Conservation (phyloP, 2,329 filamentous ascomycete species). For the Pseudogymnoascus sp. region DNA sequence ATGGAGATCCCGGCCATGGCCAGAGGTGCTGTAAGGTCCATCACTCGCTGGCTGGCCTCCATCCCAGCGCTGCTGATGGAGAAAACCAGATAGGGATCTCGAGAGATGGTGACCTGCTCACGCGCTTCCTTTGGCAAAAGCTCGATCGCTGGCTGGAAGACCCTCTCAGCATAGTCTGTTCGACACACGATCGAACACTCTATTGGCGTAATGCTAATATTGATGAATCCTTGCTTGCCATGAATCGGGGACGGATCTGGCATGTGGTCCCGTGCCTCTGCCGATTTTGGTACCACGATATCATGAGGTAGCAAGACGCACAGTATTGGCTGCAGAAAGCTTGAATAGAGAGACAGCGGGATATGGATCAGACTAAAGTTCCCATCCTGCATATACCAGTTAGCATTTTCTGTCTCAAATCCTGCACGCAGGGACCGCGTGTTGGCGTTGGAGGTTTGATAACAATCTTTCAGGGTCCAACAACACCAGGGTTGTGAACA, state of each 20-base stretch:
- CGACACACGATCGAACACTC: conserved; percentile 93
- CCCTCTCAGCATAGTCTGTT: conserved; percentile 60
- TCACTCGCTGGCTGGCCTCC: conserved; percentile 82
- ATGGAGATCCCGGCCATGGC: conserved; percentile 91
- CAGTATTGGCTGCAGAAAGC: conserved; percentile 81
- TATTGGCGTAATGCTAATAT: conserved; percentile 84
- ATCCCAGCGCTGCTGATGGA: conserved; percentile 85
- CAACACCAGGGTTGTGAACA: background rate
- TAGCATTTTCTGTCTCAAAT: conserved; percentile 20
- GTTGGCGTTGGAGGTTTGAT: background rate
- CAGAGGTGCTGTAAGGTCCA: conserved; percentile 84
- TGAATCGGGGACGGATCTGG: conserved; percentile 33
- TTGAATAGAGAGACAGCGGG: conserved; percentile 68
- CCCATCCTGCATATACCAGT: conserved; percentile 58
- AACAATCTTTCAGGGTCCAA: background rate
- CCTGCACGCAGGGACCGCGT: background rate
- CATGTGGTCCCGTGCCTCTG: conserved; percentile 23
- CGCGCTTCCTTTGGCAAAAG: conserved; percentile 50
- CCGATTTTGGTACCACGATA: background rate
- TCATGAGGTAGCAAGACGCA: conserved; percentile 67
- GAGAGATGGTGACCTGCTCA: conserved; percentile 63
- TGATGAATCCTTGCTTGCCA: conserved; percentile 73
- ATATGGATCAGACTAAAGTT: conserved; percentile 86
- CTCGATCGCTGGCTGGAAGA: conserved; percentile 68
- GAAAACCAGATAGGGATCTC: conserved; percentile 80